phyloP scores from a whole-genome alignment of 2,329 filamentous ascomycete species.

The Didymella exigua region DNA sequence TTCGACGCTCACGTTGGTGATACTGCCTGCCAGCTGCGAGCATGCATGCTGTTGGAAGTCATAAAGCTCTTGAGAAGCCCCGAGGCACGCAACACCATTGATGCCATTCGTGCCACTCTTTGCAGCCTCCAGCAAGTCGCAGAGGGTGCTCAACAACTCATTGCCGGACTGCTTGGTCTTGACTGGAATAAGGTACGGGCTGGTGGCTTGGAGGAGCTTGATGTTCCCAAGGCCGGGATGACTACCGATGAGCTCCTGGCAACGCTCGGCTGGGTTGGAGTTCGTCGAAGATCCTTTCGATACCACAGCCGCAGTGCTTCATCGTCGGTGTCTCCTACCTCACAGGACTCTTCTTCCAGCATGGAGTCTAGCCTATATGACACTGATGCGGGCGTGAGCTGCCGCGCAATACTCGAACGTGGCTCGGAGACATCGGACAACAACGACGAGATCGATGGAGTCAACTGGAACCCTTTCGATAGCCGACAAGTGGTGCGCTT shows the following conservation, averaged over 20 bases:
- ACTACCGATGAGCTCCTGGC: neutral
- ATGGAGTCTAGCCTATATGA: too few species aligned
- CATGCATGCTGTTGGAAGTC: conserved; percentile 12
- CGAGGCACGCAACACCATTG: neutral
- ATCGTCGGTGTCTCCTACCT: neutral
- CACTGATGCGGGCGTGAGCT: neutral
- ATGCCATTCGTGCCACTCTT: neutral
- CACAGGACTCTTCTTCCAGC: neutral
- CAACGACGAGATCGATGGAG: neutral
- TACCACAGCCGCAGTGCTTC: neutral
- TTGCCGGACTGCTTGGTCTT: neutral
- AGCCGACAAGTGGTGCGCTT: neutral
- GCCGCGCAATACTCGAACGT: neutral
- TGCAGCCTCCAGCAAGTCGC: neutral
- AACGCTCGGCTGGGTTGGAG: neutral
- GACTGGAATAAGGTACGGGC: neutral
- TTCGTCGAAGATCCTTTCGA: neutral
- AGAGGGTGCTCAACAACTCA: neutral
- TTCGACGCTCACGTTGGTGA: conserved; percentile 14
- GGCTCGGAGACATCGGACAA: neutral
- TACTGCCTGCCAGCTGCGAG: conserved; percentile 14
- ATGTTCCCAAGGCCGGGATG: neutral
- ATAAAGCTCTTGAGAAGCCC: neutral
- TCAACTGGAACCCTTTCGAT: neutral
- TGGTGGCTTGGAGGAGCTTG: neutral